Conservation (phyloP, 768 basidiomycete genomes). For the Jaapia argillacea region DNA sequence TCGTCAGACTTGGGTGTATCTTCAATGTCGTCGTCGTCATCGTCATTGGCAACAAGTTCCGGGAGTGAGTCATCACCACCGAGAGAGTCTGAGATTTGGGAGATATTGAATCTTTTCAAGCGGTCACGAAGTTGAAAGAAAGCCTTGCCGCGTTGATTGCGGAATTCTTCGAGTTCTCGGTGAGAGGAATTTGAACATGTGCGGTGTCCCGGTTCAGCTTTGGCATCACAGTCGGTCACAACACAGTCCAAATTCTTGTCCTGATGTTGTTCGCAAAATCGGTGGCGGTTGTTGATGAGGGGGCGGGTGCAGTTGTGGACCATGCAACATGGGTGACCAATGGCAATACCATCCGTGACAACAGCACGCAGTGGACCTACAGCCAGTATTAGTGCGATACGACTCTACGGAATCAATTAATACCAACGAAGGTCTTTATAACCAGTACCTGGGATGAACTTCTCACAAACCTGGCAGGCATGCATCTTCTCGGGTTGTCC, state of each 20-base stretch:
- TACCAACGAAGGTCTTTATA: too few species aligned
- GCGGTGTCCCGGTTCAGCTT: constrained; percentile 3
- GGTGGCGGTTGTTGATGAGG: constrained; percentile 3
- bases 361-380: constrained; percentile 7
- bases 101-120: constrained; percentile 9
- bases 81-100: constrained; percentile 3
- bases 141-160: constrained; percentile 11
- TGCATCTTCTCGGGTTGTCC: neutral
- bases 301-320: constrained; percentile 18
- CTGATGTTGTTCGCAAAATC: constrained; percentile 13
- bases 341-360: constrained; percentile 22
- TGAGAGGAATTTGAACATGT: constrained; percentile 16
- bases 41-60: too few species aligned
- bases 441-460: too few species aligned
- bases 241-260: constrained; percentile 7
- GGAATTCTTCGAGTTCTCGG: constrained; percentile 11
- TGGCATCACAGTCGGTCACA: constrained; percentile 6
- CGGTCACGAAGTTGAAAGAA: constrained; percentile 20
- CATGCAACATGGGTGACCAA: constrained; percentile 22
- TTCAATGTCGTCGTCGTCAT: too few species aligned
- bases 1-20: constrained; percentile 14
- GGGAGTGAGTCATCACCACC: too few species aligned
- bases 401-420: too few species aligned
- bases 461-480: neutral
- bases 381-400: too few species aligned